Base-by-base conservation (phyloP, 2,329 filamentous ascomycete genomes). In the Metarhizium album region DNA sequence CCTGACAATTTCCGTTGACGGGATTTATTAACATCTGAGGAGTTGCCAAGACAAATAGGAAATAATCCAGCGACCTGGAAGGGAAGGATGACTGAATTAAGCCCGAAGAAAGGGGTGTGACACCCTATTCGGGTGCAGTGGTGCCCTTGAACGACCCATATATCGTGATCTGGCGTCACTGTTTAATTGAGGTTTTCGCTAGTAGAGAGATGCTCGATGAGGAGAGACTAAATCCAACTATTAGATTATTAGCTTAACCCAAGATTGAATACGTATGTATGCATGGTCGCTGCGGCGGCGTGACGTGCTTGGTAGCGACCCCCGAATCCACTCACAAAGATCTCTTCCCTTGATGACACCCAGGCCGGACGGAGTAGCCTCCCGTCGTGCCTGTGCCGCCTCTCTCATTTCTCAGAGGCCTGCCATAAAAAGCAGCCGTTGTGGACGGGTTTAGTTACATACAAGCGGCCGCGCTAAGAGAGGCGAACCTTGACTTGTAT, bases 151-250 rank as follows among this genome's bases (percentile, higher is more conserved):
- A 33, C 35, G 29, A 16, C 22, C 46, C 24, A 22, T 40, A 37
- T 18, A 8, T 35, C 24, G 24, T 40, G 24, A 8, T 11, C 18
- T 27, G 45, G 49, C 49, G 49, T 37, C 29, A 43, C 4, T 51
- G 49, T 51, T 47, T 47, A 45, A 51, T 51, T 47, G 29, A 43
- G 37, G 45, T 51, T 38, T 47, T 24, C 49, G 9, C n/a, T n/a
- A n/a, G n/a, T 42, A 8, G 31, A 27, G 48, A 45, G 22, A 20
- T 14, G n/a, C 16, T 20, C 33, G 40, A 7, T 16, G 33, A 47
- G 27, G 49, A 45, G 43, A 16, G 22, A 11, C 23, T 3, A 23
- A 5, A 29, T 27, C 22, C 23, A 42, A 3, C 22, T 2, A 5
- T 43, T 24, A 3, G 20, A 43, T 9, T n/a, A 18, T 3, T 13